Evolutionary conservation across 768 basidiomycete species (phyloP).

Genomic region (Lactifluus subvellereus): DNA sequence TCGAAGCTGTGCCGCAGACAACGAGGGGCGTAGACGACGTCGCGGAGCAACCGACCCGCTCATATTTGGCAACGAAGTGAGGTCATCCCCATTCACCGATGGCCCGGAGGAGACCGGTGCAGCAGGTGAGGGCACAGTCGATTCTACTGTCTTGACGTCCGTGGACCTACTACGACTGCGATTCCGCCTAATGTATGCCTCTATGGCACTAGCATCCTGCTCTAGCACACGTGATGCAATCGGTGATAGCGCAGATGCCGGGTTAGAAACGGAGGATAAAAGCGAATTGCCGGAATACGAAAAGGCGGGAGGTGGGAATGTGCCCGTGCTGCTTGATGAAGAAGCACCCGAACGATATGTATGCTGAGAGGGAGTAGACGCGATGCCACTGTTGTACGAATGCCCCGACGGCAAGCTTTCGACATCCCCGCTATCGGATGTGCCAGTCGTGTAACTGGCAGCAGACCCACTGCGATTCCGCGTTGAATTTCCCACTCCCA

Average conservation of each 20-base stretch:
- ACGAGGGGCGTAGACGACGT: constrained; percentile 58
- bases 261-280: constrained; percentile 28
- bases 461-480: constrained; percentile 26
- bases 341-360: constrained; percentile 48
- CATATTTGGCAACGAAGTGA: constrained; percentile 40
- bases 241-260: constrained; percentile 58
- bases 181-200: constrained; percentile 77
- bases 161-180: constrained; percentile 78
- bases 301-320: constrained; percentile 37
- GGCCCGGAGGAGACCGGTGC: constrained; percentile 37
- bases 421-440: constrained; percentile 24
- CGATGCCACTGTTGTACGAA: constrained; percentile 25
- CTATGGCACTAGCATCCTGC: constrained; percentile 81
- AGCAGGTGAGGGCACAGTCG: constrained; percentile 36
- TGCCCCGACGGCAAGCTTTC: constrained; percentile 24
- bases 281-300: constrained; percentile 32
- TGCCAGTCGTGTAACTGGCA: constrained; percentile 31
- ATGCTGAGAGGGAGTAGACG: constrained; percentile 30
- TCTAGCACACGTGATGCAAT: constrained; percentile 77
- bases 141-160: constrained; percentile 61
- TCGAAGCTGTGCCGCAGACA: constrained; percentile 72
- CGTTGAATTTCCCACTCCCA: constrained; percentile 38
- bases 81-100: constrained; percentile 51
- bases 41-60: constrained; percentile 55
- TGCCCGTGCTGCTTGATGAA: constrained; percentile 45